Evolutionary conservation across 2,329 filamentous ascomycete species (phyloP), one percentile per base, ranked within the genome.

Genomic region (Sclerotinia glacialis): DNA sequence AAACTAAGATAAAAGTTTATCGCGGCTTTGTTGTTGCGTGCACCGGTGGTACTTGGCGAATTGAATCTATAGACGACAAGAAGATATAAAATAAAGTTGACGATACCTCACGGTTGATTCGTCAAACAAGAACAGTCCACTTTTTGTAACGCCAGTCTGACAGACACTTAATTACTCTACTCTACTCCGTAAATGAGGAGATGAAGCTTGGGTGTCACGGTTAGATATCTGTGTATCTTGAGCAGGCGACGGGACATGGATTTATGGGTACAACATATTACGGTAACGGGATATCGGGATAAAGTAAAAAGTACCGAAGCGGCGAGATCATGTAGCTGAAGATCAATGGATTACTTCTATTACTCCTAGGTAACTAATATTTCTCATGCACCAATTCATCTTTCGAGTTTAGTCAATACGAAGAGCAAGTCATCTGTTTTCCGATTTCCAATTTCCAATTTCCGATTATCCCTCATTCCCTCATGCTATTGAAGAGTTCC

Each of bases 331-430:
- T n/a, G n/a, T n/a, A n/a, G n/a, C n/a, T n/a, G n/a, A n/a, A n/a
- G n/a, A n/a, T n/a, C n/a, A n/a, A n/a, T n/a, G n/a, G n/a, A n/a
- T n/a, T n/a, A n/a, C n/a, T n/a, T n/a, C n/a, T n/a, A n/a, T n/a
- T n/a, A n/a, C n/a, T n/a, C n/a, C n/a, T n/a, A n/a, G n/a, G n/a
- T n/a, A n/a, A n/a, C n/a, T n/a, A n/a, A n/a, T n/a, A n/a, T n/a
- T n/a, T n/a, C n/a, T n/a, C 44, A 47, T 49, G 44, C 56, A 60
- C 26, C 26, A 18, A 34, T 34, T 23, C 21, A 5, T 34, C 11
- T 12, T 47, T 60, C 28, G 1, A 49, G 42, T 34, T 21, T 60
- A 60, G 56, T 60, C 56, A 47, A 60, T 60, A 60, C 42, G 56
- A 60, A 26, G 42, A 11, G 42, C 5, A 34, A 34, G n/a, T n/a